Evolutionary conservation across 352 stramenopile genomes (phyloP).

Genomic region (Aphanomyces euteiches): DNA sequence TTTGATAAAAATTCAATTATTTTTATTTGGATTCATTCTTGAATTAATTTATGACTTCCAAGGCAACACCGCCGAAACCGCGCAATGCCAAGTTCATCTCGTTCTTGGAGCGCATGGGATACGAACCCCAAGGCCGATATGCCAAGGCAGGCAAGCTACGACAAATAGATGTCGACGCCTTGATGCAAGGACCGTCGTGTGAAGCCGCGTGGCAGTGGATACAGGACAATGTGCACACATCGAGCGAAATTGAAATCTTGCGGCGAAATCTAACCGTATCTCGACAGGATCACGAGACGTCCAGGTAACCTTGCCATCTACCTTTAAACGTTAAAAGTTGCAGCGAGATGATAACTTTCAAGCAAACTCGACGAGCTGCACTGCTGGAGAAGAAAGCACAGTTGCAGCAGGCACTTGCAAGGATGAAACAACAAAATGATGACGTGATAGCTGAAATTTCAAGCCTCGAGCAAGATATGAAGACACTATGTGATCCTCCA

Average conservation of each 20-base stretch:
- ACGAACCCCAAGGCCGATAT: constrained; percentile 3
- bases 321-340: background rate
- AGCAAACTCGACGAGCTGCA: constrained; percentile 7
- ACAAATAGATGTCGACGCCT: constrained; percentile 13
- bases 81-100: constrained; percentile 1
- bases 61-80: background rate
- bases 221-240: constrained; percentile 5
- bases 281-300: background rate
- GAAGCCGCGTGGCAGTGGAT: constrained; percentile 20
- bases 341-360: background rate
- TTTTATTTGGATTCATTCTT: too few relatives aligned
- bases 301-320: background rate
- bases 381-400: constrained; percentile 16
- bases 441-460: background rate
- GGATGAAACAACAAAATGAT: constrained; percentile 1
- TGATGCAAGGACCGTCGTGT: constrained; percentile 20
- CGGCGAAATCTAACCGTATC: constrained; percentile 18
- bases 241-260: constrained; percentile 6
- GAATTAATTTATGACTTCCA: constrained; percentile 30
- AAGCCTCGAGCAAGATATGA: constrained; percentile 1
- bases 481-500: background rate
- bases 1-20: too few relatives aligned
- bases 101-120: constrained; percentile 18
- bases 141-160: constrained; percentile 3
- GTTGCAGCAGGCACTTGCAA: constrained; percentile 1